phyloP scores from a whole-genome alignment of 331 rosid species.

The Spiraea crenata region DNA sequence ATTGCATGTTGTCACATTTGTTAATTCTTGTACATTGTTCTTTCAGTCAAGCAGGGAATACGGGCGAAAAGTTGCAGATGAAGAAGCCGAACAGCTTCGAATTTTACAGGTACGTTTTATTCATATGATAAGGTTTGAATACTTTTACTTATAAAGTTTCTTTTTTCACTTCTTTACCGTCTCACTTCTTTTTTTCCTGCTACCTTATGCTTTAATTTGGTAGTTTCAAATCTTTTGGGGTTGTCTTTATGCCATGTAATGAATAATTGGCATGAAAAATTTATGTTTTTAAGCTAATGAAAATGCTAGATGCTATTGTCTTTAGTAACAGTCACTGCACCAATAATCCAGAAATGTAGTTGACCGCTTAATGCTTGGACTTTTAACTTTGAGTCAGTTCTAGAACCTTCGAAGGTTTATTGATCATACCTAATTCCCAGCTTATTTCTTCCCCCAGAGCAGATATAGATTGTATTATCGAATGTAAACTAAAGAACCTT shows the following conservation, averaged over 20 bases:
- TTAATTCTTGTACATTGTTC: background rate
- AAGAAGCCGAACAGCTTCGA: constrained; percentile 64
- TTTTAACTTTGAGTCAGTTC: background rate
- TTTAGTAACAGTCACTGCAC: background rate
- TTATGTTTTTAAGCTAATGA: background rate
- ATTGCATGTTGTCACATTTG: background rate
- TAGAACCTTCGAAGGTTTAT: no score
- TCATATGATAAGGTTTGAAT: background rate
- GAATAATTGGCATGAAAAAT: background rate
- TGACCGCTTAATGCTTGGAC: background rate
- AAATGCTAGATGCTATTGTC: background rate
- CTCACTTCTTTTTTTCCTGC: no score
- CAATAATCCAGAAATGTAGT: background rate
- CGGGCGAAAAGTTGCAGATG: constrained; percentile 69
- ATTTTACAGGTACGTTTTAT: constrained; percentile 62
- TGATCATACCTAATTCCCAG: no score
- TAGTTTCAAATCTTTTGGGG: background rate
- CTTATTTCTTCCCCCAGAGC: no score
- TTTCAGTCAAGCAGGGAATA: constrained; percentile 75
- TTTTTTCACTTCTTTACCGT: no score
- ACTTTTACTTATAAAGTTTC: background rate
- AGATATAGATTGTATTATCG: no score
- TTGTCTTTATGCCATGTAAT: background rate
- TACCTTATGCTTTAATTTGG: background rate
- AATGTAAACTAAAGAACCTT: background rate